Percentiles rank a stretch among this genome's conserved stretches.
Evolutionary conservation across 257 asterid species (phyloP).

Genomic region (Petunia secreta): DNA sequence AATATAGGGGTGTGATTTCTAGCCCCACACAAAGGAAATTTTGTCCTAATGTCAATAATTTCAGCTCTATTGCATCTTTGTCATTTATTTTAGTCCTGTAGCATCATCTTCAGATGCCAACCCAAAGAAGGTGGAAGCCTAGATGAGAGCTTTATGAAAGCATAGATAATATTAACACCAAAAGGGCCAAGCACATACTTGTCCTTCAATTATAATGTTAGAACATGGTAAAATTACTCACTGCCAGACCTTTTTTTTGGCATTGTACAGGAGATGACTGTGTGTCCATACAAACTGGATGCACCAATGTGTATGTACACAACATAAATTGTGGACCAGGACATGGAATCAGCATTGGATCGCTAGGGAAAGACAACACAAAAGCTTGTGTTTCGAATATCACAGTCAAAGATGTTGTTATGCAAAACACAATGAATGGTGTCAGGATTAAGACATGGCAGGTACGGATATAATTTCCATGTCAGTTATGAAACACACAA

Average conservation of each 20-base stretch:
- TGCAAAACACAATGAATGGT: constrained; percentile 76
- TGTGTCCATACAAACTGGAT: constrained; percentile 84
- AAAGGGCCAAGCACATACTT: not conserved
- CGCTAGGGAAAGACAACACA: constrained; percentile 74
- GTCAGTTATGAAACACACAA: not conserved
- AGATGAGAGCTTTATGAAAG: constrained; percentile 6
- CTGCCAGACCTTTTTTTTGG: not conserved
- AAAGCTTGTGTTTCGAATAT: constrained; percentile 90
- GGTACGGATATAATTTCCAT: constrained; percentile 44
- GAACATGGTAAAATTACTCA: not conserved
- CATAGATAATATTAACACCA: constrained; percentile 12
- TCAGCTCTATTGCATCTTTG: not conserved
- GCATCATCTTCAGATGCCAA: not conserved
- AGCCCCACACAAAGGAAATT: constrained; percentile 31
- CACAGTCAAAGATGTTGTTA: constrained; percentile 62
- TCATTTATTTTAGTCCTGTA: not conserved
- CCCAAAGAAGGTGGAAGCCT: not conserved
- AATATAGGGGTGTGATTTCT: constrained; percentile 21
- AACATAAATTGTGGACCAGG: constrained; percentile 87
- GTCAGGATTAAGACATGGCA: constrained; percentile 90
- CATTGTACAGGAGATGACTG: constrained; percentile 81
- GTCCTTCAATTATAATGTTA: not conserved
- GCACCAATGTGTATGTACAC: constrained; percentile 70
- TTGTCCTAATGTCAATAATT: not conserved
- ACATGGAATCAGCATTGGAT: constrained; percentile 95